Conservation (phyloP, 176 grass and related monocot species). For the Phyllostachys edulis region DNA sequence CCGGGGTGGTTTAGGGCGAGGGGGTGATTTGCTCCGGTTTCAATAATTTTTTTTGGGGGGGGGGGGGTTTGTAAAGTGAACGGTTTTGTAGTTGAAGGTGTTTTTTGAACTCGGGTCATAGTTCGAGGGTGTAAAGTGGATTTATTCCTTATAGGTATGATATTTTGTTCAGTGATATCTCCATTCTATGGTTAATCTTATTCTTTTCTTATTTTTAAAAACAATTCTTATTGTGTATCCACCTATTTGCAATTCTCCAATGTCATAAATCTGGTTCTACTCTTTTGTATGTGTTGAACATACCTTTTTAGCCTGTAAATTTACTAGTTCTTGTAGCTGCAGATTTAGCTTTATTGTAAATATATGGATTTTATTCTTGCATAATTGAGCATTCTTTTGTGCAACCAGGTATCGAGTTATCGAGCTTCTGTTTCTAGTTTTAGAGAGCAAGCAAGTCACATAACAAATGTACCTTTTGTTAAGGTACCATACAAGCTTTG, state of each 20-base stretch:
- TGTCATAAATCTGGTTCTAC: background rate
- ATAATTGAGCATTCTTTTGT: background rate
- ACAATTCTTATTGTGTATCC: background rate
- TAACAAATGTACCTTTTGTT: slow-evolving; percentile 53
- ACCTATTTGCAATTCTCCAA: slow-evolving; percentile 4
- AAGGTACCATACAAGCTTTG: slow-evolving; percentile 76
- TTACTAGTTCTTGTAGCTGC: background rate
- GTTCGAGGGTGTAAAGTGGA: too few species aligned
- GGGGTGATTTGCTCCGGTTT: too few species aligned
- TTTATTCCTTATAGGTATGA: too few species aligned
- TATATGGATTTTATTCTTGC: background rate
- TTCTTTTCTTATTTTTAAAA: background rate
- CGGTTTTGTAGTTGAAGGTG: too few species aligned
- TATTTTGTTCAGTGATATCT: background rate
- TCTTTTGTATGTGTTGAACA: background rate
- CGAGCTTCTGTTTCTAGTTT: slow-evolving; percentile 68
- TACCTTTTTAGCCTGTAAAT: background rate
- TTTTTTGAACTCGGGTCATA: too few species aligned
- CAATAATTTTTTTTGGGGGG: too few species aligned
- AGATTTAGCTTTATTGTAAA: background rate
- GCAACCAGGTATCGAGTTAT: slow-evolving; percentile 75
- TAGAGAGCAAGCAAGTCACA: slow-evolving; percentile 81
- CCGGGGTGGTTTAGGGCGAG: too few species aligned
- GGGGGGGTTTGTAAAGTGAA: too few species aligned
- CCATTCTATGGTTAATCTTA: background rate